A percentile compares a stretch with the other conserved stretches of the same genome.
These are phyloP conservation scores for Hemileccinum impolitum DNA, from an alignment of 768 basidiomycete species.

Conservation along the genomic window DNA sequence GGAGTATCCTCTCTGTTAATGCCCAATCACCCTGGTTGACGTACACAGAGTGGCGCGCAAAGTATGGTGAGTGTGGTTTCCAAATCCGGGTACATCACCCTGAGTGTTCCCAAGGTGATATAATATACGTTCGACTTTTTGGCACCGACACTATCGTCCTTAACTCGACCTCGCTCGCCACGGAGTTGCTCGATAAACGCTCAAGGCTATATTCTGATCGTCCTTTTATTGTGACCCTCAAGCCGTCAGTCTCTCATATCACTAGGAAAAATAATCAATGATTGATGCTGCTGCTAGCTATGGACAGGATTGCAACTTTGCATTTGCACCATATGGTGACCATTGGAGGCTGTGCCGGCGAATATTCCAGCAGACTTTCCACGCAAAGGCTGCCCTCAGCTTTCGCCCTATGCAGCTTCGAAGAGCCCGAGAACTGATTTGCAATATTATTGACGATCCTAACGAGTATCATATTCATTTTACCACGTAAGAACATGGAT, in stretches of 20 bases:
- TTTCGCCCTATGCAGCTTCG: constrained; percentile 1
- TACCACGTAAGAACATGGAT: not conserved
- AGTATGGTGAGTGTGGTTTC: constrained; percentile 1
- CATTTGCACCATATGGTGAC: not conserved
- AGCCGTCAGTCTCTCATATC: not conserved
- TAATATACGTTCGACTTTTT: not conserved
- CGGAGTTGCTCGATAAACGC: not conserved
- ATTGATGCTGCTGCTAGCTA: not conserved
- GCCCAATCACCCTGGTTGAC: not conserved
- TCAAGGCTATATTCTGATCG: constrained; percentile 1
- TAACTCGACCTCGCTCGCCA: not conserved
- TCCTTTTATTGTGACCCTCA: not conserved
- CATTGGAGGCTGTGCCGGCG: constrained; percentile 1
- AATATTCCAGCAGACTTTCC: constrained; percentile 3
- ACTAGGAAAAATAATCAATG: not conserved
- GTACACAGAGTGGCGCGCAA: constrained; percentile 5
- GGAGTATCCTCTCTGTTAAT: constrained; percentile 1
- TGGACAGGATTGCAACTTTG: not conserved
- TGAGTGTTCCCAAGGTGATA: not conserved
- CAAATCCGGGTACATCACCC: no score
- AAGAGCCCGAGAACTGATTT: not conserved
- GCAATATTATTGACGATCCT: not conserved
- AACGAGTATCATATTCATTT: not conserved
- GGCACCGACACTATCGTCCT: not conserved
- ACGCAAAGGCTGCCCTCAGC: not conserved